Percentiles rank a stretch among this genome's conserved stretches.
These are phyloP conservation scores for Petrea volubilis DNA, from an alignment of 257 asterid species.

Conservation along the genomic window DNA sequence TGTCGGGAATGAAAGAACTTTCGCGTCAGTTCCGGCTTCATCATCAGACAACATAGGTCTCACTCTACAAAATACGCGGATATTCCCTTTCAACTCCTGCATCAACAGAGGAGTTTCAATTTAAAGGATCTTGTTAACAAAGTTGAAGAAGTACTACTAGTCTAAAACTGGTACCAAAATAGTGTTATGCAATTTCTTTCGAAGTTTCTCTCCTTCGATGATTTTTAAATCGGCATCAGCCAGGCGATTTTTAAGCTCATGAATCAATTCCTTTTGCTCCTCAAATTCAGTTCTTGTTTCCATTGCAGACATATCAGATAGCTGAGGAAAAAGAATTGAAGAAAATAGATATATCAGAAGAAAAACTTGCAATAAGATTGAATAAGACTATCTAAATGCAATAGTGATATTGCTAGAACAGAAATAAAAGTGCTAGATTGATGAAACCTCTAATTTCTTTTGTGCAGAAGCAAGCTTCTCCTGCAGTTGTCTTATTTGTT, in stretches of 20 bases:
- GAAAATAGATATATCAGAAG: background rate
- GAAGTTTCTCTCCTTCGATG: slow-evolving; percentile 82
- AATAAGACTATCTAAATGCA: background rate
- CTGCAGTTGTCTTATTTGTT: slow-evolving; percentile 60
- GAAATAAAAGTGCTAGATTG: slow-evolving; percentile 7
- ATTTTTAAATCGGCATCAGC: slow-evolving; percentile 80
- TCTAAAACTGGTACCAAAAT: slow-evolving; percentile 58
- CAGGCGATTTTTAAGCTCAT: slow-evolving; percentile 62
- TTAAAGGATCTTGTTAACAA: background rate
- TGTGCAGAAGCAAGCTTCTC: slow-evolving; percentile 72
- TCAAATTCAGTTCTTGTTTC: slow-evolving; percentile 75
- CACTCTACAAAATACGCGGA: slow-evolving; percentile 93
- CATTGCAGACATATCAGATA: slow-evolving; percentile 63
- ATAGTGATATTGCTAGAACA: background rate
- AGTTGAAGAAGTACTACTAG: background rate
- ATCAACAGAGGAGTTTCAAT: slow-evolving; percentile 12
- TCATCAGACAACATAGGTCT: slow-evolving; percentile 85
- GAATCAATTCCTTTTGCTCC: slow-evolving; percentile 50
- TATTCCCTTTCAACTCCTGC: slow-evolving; percentile 95
- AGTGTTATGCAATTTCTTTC: slow-evolving; percentile 91
- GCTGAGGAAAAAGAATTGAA: slow-evolving; percentile 34
- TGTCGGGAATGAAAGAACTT: slow-evolving; percentile 74
- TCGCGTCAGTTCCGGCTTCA: slow-evolving; percentile 55
- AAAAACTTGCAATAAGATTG: background rate
- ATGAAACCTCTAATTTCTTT: slow-evolving; percentile 69